These are phyloP conservation scores for Eruca vesicaria DNA, from an alignment of 441 rosid species.

Conservation along the genomic window DNA sequence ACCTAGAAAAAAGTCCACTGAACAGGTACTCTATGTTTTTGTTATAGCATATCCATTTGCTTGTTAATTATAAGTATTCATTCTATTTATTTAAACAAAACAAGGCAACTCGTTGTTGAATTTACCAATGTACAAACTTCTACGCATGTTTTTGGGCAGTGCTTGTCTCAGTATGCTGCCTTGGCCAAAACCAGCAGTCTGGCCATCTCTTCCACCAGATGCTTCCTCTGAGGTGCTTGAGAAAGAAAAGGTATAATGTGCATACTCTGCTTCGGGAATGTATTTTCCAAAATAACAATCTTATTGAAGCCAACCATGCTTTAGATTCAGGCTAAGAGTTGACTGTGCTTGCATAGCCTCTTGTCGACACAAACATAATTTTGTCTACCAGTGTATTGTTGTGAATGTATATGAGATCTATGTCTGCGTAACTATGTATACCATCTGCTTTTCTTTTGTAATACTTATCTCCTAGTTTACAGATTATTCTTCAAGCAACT, in stretches of 20 bases:
- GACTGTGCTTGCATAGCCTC: constrained; percentile 4
- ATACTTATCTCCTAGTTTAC: constrained; percentile 30
- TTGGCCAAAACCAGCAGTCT: constrained; percentile 96
- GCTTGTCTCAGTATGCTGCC: constrained; percentile 98
- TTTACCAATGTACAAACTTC: constrained; percentile 5
- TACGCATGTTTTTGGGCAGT: constrained; percentile 51
- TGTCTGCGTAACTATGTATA: neutral
- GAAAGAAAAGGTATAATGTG: constrained; percentile 88
- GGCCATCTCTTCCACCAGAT: constrained; percentile 92
- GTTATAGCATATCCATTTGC: constrained; percentile 1
- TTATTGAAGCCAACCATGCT: neutral
- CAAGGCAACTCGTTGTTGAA: neutral
- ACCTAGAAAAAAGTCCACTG: constrained; percentile 90
- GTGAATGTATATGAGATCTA: constrained; percentile 13
- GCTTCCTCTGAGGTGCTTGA: constrained; percentile 82
- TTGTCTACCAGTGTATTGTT: constrained; percentile 5
- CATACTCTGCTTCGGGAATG: constrained; percentile 14
- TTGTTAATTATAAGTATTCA: neutral
- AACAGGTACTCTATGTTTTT: constrained; percentile 64
- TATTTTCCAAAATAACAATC: constrained; percentile 17
- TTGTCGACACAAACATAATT: constrained; percentile 8
- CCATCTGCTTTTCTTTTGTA: neutral
- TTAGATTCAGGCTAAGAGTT: constrained; percentile 10
- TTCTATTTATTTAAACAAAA: constrained; percentile 5
- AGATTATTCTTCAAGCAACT: constrained; percentile 83